Evolutionary conservation across 306 rosid genomes (phyloP), one percentile per base, ranked within the genome.

Genomic region (Cicer bijugum): DNA sequence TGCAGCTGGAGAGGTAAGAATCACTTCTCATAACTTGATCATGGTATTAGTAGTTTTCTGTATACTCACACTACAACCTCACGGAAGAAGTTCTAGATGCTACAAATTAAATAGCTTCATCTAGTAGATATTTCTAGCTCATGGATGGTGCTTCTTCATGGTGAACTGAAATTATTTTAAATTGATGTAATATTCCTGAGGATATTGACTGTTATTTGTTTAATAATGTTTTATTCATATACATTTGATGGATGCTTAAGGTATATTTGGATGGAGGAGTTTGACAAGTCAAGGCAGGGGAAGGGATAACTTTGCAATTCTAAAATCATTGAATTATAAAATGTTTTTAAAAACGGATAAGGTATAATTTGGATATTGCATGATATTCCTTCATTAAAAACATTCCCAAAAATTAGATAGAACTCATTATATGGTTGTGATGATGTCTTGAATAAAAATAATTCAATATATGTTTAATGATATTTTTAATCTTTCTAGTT

Each of bases 1-100:
- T 11, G 91, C 92, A 1, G 93, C 93, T 17, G 97, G 90, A 66
- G 97, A 87, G 93, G 97, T 91, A 74, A 23, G 37, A 42, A 17
- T 87, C 61, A 9, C 23, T 15, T 60, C 53, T 80, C 58, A 23
- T 51, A 50, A 20, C 56, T 47, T 50, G 53, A 19, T 60, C 44
- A 35, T 19, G 55, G 16, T 76, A 23, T 57, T 59, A 9, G 19
- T 66, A 9, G 45, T 60, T 8, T 35, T 28, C 5, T 35, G 65
- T 37, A n/a, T 33, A 11, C 14, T 66, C 63, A 17, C 14, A 8
- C 1, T 14, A 6, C 40, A 35, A 6, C 37, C 65, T 7, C 45
- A 15, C 10, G 4, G 60, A 67, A 73, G 40, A 45, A 51, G 66
- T 73, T 28, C 16, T 17, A 60, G 57, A 51, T 11, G 23, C 39